Evolutionary conservation across 441 rosid genomes (phyloP).

Genomic region (Erysimum pusillum): DNA sequence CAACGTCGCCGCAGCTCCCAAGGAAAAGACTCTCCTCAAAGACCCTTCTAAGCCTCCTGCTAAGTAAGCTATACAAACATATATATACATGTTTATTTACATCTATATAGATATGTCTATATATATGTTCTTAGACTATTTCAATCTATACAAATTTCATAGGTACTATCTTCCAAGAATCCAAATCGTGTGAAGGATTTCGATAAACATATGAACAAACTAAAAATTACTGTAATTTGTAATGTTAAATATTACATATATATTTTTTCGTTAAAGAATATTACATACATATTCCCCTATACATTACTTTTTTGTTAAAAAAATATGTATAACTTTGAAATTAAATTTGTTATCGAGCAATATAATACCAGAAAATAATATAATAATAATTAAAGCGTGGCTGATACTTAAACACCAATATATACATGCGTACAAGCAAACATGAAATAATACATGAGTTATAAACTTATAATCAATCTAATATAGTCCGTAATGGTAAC

Average conservation of each 20-base stretch:
- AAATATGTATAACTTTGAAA: constrained; percentile 5
- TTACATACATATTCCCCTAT: neutral
- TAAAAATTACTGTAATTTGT: neutral
- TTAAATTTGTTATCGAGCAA: constrained; percentile 4
- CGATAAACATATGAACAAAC: constrained; percentile 5
- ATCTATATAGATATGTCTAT: too few species aligned
- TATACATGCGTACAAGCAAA: constrained; percentile 40
- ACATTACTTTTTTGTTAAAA: neutral
- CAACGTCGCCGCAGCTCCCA: constrained; percentile 55
- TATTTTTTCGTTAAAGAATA: neutral
- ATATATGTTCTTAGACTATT: neutral
- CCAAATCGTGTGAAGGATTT: neutral
- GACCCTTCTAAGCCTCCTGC: constrained; percentile 71
- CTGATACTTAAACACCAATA: constrained; percentile 33
- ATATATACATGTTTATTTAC: too few species aligned
- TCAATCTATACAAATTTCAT: neutral
- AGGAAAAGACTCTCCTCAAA: constrained; percentile 36
- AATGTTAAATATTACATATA: neutral
- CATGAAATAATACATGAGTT: constrained; percentile 13
- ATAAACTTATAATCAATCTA: neutral
- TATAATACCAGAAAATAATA: neutral
- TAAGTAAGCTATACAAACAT: constrained; percentile 57
- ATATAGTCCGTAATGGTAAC: constrained; percentile 13
- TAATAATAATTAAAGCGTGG: constrained; percentile 15
- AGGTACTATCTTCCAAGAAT: neutral